These are phyloP conservation scores for Colletotrichum tamarilloi DNA, from an alignment of 2,329 filamentous ascomycete genomes.

Conservation along the genomic window DNA sequence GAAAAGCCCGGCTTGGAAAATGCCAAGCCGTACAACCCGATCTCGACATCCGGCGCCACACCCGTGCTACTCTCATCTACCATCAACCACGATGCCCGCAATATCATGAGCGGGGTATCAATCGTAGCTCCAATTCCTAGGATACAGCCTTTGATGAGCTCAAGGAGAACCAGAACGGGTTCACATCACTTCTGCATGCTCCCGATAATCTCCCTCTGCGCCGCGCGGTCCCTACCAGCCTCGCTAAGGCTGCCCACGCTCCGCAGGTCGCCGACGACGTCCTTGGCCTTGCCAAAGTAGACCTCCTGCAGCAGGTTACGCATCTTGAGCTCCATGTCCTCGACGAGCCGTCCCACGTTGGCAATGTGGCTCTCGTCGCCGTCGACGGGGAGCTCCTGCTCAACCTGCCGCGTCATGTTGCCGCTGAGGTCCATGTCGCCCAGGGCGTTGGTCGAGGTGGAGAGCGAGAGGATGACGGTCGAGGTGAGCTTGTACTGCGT, in stretches of 20 bases:
- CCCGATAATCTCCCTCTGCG: conserved; percentile 88
- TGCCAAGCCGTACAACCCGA: conserved; percentile 4
- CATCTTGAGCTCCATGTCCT: conserved; percentile 99
- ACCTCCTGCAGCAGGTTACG: conserved; percentile 97
- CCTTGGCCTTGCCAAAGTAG: conserved; percentile 99
- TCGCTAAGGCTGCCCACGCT: conserved; percentile 88
- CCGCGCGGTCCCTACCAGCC: conserved; percentile 82
- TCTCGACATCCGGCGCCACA: conserved; percentile 16
- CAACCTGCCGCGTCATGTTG: conserved; percentile 97
- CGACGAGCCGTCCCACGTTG: conserved; percentile 92
- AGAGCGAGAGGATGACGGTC: conserved; percentile 92
- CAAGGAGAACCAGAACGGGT: no score
- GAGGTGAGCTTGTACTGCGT: conserved; percentile 98
- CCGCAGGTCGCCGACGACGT: conserved; percentile 94
- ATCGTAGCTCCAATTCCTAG: background rate
- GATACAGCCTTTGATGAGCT: background rate
- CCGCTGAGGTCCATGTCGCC: conserved; percentile 93
- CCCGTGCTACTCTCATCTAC: background rate
- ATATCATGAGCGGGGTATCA: background rate
- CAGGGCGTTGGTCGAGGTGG: conserved; percentile 68
- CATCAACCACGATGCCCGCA: background rate
- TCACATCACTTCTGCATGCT: conserved; percentile 61
- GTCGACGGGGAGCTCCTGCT: conserved; percentile 90
- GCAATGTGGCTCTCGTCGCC: conserved; percentile 93
- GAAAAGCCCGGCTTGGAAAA: background rate